Evolutionary conservation across 139 green algal species (phyloP).

Genomic region (Picochlorum sp.): DNA sequence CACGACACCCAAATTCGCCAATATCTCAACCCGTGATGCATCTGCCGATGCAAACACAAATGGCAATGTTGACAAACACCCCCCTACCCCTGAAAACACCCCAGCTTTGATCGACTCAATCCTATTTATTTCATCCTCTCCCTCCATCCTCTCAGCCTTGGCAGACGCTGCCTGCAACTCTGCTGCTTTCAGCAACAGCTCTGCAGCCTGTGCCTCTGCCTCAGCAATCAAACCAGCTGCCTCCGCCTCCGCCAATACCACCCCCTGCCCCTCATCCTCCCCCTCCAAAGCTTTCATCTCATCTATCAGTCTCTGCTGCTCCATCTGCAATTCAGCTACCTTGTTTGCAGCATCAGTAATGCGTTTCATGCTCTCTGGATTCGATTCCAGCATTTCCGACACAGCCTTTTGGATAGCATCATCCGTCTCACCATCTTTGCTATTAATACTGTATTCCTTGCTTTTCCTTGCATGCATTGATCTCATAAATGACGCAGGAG

Average conservation of each 20-base stretch:
- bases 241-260: not conserved
- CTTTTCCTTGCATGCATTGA: no score
- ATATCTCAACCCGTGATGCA: not conserved
- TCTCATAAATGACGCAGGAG: no score
- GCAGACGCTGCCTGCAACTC: slow-evolving; percentile 35
- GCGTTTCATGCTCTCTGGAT: slow-evolving; percentile 37
- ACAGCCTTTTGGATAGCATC: slow-evolving; percentile 1
- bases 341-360: slow-evolving; percentile 44
- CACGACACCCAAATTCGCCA: slow-evolving; percentile 21
- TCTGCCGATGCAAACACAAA: slow-evolving; percentile 13
- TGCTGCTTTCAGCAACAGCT: slow-evolving; percentile 43
- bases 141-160: not conserved
- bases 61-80: slow-evolving; percentile 33
- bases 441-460: no score
- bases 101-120: slow-evolving; percentile 53
- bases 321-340: slow-evolving; percentile 33
- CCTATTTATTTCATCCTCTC: slow-evolving; percentile 39
- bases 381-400: slow-evolving; percentile 18
- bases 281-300: slow-evolving; percentile 4
- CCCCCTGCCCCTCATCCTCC: not conserved
- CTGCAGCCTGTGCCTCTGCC: slow-evolving; percentile 53
- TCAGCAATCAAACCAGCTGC: slow-evolving; percentile 35
- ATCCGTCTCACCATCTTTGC: not conserved
- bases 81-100: slow-evolving; percentile 29
- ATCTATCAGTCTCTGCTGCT: slow-evolving; percentile 15